A percentile compares a stretch with the other conserved stretches of the same genome.
Evolutionary conservation across 2,329 filamentous ascomycete genomes (phyloP).

Genomic region (Hirsutella rhossiliensis): DNA sequence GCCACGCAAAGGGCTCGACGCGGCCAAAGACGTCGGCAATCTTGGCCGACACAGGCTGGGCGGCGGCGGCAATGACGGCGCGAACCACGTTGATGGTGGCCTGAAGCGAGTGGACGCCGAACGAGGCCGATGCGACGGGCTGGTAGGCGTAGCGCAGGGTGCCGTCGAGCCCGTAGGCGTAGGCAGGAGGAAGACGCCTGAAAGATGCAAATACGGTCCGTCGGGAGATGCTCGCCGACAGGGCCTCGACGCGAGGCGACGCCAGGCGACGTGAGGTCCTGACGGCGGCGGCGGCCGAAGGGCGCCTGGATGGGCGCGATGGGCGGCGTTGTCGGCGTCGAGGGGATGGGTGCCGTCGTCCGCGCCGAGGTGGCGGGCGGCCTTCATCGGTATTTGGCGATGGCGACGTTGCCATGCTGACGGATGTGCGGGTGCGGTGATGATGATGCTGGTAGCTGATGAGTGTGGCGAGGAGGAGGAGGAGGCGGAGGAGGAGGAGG

Average conservation of each 20-base stretch:
- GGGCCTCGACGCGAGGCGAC: constrained; percentile 47
- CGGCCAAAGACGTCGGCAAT: constrained; percentile 52
- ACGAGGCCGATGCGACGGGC: constrained; percentile 39
- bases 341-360: neutral
- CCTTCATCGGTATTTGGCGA: no score
- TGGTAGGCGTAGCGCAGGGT: constrained; percentile 43
- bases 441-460: no score
- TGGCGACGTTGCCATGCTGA: no score
- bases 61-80: constrained; percentile 46
- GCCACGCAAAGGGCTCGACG: constrained; percentile 42
- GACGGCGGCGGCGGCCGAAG: constrained; percentile 11
- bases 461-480: no score
- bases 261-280: constrained; percentile 32
- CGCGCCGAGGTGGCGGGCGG: no score
- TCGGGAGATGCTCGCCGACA: constrained; percentile 35
- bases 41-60: constrained; percentile 44
- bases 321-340: constrained; percentile 2
- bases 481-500: no score
- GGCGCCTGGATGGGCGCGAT: constrained; percentile 1
- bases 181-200: constrained; percentile 51
- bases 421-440: no score
- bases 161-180: constrained; percentile 50
- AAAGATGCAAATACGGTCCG: constrained; percentile 46
- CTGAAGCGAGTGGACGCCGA: constrained; percentile 39
- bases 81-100: constrained; percentile 46